Evolutionary conservation across 768 basidiomycete species (phyloP).

Genomic region (Kondoa malvinella): DNA sequence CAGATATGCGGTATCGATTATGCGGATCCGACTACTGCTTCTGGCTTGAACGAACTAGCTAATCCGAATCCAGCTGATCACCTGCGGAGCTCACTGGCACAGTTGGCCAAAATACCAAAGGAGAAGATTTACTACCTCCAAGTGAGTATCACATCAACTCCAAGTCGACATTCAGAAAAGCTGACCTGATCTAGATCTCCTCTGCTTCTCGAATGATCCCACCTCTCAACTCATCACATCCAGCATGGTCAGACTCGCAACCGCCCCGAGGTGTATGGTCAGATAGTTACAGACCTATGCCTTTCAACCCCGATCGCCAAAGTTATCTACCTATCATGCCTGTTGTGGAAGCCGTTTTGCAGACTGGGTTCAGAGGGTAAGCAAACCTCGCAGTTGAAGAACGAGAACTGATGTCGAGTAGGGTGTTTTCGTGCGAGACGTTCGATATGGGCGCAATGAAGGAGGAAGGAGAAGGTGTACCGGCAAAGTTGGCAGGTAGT

Average conservation of each 20-base stretch:
- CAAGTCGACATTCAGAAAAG: neutral
- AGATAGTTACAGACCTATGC: constrained; percentile 21
- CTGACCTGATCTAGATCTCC: constrained; percentile 17
- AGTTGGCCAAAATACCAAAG: constrained; percentile 13
- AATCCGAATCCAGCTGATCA: constrained; percentile 18
- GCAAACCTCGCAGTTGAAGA: neutral
- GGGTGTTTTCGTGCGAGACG: constrained; percentile 20
- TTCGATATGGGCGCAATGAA: constrained; percentile 20
- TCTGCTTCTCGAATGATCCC: constrained; percentile 20
- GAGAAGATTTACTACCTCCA: constrained; percentile 28
- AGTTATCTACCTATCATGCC: constrained; percentile 22
- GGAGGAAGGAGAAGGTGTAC: constrained; percentile 9
- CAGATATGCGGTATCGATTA: constrained; percentile 25
- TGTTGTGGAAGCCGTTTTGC: constrained; percentile 19
- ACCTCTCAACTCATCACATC: constrained; percentile 19
- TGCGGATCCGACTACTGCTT: constrained; percentile 21
- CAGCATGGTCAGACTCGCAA: constrained; percentile 16
- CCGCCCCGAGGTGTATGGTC: constrained; percentile 20
- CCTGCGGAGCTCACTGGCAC: constrained; percentile 15
- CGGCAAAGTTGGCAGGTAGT: constrained; percentile 11
- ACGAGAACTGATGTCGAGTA: neutral
- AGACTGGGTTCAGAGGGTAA: constrained; percentile 22
- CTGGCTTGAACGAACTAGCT: constrained; percentile 20
- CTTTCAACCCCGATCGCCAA: constrained; percentile 15
- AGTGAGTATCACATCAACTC: neutral